Evolutionary conservation across 2,329 filamentous ascomycete genomes (phyloP), one percentile per base, ranked within the genome.

Genomic region (Drechslerella stenobrocha): DNA sequence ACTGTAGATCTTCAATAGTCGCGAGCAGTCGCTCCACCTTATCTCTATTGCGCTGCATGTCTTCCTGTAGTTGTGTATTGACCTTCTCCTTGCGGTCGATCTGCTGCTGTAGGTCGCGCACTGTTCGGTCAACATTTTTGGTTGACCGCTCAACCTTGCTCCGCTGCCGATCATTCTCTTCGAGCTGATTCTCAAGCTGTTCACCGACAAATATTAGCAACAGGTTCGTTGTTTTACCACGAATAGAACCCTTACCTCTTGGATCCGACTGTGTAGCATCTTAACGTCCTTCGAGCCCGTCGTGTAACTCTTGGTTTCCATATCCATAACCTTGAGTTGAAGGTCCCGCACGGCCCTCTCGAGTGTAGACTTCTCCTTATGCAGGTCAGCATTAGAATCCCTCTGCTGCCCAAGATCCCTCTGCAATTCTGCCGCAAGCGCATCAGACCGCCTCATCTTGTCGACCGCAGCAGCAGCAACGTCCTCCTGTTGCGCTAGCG

Each of bases 271-370:
- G 77, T 96, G 89, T 74, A 97, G 78, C 79, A 96, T 97, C 74
- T 93, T 88, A 72, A 97, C 89, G 77, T 97, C 92, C 74, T 96
- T 90, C 76, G 91, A 96, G 22, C 89, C 89, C 71, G 87, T 95
- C 18, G 91, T 93, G 78, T 95, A 97, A 53, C 91, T 90, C 80
- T 97, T 97, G 42, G 93, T 97, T 79, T 98, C 92, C 6, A 97
- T 81, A 75, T 97, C 93, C 52, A 98, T 87, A 58, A 95, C 84
- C 74, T 86, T 86, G 53, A 97, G 83, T 77, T 97, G 92, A 23
- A 92, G 81, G 76, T 98, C 92, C 76, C 91, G 96, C 51, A 95
- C 80, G 56, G 83, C 84, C 80, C 96, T 96, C 79, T 97, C 93
- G 40, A 98, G 80, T 0, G 83, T 83, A 2, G 88, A 89, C 79